Evolutionary conservation across 768 basidiomycete species (phyloP), one percentile per base, ranked within the genome.

Genomic region (Daedaleopsis sinensis): DNA sequence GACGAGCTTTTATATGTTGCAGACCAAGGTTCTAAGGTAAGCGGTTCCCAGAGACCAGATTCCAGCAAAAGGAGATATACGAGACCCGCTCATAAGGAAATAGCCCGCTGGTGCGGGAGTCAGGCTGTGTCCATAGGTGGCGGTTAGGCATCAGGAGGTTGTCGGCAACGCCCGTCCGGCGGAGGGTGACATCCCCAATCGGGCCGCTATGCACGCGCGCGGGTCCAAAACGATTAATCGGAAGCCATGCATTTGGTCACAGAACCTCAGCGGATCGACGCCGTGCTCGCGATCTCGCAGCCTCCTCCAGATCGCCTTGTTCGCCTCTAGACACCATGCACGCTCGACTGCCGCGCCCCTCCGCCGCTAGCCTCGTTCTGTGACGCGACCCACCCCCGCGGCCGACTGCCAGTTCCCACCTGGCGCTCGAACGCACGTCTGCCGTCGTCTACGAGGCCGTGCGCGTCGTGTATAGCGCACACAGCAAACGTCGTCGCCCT

Each of bases 1-100:
- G 38, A 37, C 62, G 57, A 55, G 62, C 62, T 52, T 62, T 63
- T 63, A 63, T 63, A 63, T 63, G 62, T 63, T 56, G 58, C 54
- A 46, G 50, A 9, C 51, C 52, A 59, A 50, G 43, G 55, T 55
- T 55, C 57, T 59, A 52, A 52, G 55, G 62, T 59, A 59, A 59
- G 57, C 62, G 55, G 62, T 59, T 59, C 62, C 57, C 58, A 59
- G 62, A 56, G 55, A 39, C 54, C 50, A 58, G 55, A 52, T 51
- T 49, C 58, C 62, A 58, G 62, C 59, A 59, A 50, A 48, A 59
- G 58, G 55, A 59, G 58, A 55, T 59, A 55, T 46, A 47, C 59
- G 59, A 59, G 52, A 43, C 62, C 62, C 49, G 58, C 58, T 50
- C 62, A 63, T 63, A 59, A 59, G 43, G 58, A 59, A 59, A 63